Conservation (phyloP, 805 yeast species). For the Torulaspora gathmanii region DNA sequence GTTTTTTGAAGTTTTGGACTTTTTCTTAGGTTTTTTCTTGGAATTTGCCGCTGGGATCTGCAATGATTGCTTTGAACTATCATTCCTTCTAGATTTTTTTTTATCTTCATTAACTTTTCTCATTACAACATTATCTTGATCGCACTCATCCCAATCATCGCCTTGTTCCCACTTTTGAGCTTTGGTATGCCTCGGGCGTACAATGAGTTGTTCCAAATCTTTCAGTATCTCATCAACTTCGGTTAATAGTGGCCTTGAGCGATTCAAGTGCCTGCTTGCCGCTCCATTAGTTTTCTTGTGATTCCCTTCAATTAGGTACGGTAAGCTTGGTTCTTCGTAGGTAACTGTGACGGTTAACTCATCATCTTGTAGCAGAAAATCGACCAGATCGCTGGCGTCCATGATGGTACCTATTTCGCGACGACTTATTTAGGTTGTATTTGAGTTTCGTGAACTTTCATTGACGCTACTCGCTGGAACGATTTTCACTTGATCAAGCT, state of each 20-base stretch:
- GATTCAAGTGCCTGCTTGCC: neutral
- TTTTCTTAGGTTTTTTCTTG: neutral
- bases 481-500: conserved; percentile 1
- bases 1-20: neutral
- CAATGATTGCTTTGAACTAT: no score
- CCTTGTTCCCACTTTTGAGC: neutral
- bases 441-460: no score
- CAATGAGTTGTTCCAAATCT: conserved; percentile 5
- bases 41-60: no score
- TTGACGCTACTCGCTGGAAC: neutral
- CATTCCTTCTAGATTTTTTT: no score
- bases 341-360: neutral
- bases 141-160: neutral
- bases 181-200: neutral
- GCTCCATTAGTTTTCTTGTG: neutral
- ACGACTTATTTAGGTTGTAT: no score
- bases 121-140: no score
- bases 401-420: conserved; percentile 3
- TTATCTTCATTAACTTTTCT: no score
- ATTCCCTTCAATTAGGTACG: neutral
- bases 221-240: conserved; percentile 2
- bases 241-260: neutral
- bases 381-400: conserved; percentile 20
- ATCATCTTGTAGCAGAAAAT: conserved; percentile 18
- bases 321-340: conserved; percentile 1